These are phyloP conservation scores for Termitomyces sp. DNA, from an alignment of 768 basidiomycete genomes.

Conservation along the genomic window DNA sequence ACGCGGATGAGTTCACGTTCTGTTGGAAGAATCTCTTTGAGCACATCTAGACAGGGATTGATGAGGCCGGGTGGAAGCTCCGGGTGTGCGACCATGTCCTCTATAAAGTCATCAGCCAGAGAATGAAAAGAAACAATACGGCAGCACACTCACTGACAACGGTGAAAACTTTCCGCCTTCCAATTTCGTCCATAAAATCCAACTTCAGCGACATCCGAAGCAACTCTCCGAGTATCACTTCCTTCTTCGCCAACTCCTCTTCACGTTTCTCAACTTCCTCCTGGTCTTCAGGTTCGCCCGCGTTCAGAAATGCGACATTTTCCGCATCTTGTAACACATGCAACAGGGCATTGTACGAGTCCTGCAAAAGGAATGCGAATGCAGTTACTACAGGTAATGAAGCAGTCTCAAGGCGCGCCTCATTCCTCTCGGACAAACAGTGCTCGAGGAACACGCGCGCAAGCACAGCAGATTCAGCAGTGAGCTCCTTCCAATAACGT, in stretches of 20 bases:
- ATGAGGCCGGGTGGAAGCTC: slow-evolving; percentile 75
- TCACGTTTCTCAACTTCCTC: slow-evolving; percentile 45
- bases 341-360: slow-evolving; percentile 62
- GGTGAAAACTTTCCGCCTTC: slow-evolving; percentile 82
- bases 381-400: slow-evolving; percentile 85
- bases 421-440: slow-evolving; percentile 56
- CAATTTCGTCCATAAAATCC: slow-evolving; percentile 94
- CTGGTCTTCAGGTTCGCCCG: slow-evolving; percentile 29
- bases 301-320: slow-evolving; percentile 24
- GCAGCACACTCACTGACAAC: slow-evolving; percentile 69
- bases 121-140: not conserved
- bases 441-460: slow-evolving; percentile 84
- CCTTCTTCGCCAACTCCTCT: slow-evolving; percentile 55
- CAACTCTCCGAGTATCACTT: slow-evolving; percentile 77
- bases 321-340: slow-evolving; percentile 35
- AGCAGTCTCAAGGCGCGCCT: slow-evolving; percentile 60
- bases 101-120: slow-evolving; percentile 26
- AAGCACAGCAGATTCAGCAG: slow-evolving; percentile 77
- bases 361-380: slow-evolving; percentile 80
- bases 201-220: slow-evolving; percentile 74
- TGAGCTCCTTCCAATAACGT: slow-evolving; percentile 70
- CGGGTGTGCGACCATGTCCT: slow-evolving; percentile 85
- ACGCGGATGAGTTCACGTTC: slow-evolving; percentile 85
- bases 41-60: slow-evolving; percentile 76
- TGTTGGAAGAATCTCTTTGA: slow-evolving; percentile 73